phyloP scores from a whole-genome alignment of 169 alveolate species.

The Cyclospora cayetanensis region DNA sequence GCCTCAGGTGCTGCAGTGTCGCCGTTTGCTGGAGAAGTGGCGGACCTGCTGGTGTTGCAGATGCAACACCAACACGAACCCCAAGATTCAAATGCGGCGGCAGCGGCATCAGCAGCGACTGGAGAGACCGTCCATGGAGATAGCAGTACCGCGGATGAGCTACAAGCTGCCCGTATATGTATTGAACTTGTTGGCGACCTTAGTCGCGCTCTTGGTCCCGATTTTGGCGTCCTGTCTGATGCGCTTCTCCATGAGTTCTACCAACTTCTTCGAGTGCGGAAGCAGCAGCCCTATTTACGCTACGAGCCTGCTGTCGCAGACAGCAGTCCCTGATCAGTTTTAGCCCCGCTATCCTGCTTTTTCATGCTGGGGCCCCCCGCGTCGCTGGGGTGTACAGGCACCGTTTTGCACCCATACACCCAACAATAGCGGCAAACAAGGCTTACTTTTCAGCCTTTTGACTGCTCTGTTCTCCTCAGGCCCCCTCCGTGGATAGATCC shows the following conservation, averaged over 20 bases:
- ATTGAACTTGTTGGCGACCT: conserved; percentile 87
- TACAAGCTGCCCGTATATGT: conserved; percentile 79
- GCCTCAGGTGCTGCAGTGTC: conserved; percentile 69
- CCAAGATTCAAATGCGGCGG: conserved; percentile 60
- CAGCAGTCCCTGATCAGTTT: too few species aligned
- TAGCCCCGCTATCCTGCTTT: too few species aligned
- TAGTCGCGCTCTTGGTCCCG: conserved; percentile 82
- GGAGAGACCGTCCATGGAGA: not conserved
- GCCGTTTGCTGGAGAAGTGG: conserved; percentile 68
- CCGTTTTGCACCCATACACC: too few species aligned
- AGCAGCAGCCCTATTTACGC: conserved; percentile 68
- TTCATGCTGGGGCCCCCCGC: too few species aligned
- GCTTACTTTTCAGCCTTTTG: not conserved
- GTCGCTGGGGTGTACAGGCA: too few species aligned
- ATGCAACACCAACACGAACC: conserved; percentile 48
- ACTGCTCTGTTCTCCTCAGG: conserved; percentile 70
- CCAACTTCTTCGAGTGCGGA: conserved; percentile 65
- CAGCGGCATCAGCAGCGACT: conserved; percentile 46
- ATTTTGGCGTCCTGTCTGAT: conserved; percentile 73
- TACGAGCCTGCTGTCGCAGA: too few species aligned
- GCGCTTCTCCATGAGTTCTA: conserved; percentile 64
- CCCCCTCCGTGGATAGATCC: conserved; percentile 84
- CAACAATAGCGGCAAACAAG: too few species aligned
- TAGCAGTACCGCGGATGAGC: conserved; percentile 67
- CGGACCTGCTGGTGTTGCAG: conserved; percentile 55